Conservation (phyloP, 2,329 filamentous ascomycete species). For the Exutisphaerella laricina region DNA sequence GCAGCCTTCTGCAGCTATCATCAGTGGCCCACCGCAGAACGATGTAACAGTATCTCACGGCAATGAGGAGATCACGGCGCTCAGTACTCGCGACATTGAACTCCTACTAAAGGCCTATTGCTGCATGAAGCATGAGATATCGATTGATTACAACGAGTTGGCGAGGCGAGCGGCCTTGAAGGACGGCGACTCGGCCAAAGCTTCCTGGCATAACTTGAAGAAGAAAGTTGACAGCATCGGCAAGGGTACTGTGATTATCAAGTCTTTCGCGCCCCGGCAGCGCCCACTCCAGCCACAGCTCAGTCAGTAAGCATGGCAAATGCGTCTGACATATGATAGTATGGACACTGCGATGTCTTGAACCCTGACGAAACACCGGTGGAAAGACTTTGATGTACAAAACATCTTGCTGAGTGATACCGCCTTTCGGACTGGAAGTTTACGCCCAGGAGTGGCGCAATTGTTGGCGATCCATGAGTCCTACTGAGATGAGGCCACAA, state of each 20-base stretch:
- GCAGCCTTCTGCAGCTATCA: neutral
- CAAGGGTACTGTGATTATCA: neutral
- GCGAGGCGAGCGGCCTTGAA: slow-evolving; percentile 35
- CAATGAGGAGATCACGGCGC: too few relatives aligned
- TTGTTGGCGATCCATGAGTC: too few relatives aligned
- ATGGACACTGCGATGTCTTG: neutral
- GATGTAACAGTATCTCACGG: too few relatives aligned
- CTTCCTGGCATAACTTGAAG: slow-evolving; percentile 13
- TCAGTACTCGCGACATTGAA: slow-evolving; percentile 15
- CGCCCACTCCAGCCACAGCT: neutral
- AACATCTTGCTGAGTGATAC: too few relatives aligned
- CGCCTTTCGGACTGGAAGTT: too few relatives aligned
- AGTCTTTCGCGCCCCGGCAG: neutral
- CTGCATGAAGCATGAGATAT: slow-evolving; percentile 14
- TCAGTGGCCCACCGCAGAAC: neutral
- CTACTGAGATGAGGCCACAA: too few relatives aligned
- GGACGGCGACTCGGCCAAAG: slow-evolving; percentile 33
- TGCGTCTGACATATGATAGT: neutral
- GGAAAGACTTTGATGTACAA: too few relatives aligned
- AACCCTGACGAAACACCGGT: too few relatives aligned
- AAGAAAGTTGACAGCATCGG: slow-evolving; percentile 6
- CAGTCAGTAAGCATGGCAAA: too few relatives aligned
- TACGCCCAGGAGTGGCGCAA: too few relatives aligned
- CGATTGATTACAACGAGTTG: slow-evolving; percentile 36
- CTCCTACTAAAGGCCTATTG: slow-evolving; percentile 13